Evolutionary conservation across 352 stramenopile species (phyloP).

Genomic region (Thalassiosira mediterranea): DNA sequence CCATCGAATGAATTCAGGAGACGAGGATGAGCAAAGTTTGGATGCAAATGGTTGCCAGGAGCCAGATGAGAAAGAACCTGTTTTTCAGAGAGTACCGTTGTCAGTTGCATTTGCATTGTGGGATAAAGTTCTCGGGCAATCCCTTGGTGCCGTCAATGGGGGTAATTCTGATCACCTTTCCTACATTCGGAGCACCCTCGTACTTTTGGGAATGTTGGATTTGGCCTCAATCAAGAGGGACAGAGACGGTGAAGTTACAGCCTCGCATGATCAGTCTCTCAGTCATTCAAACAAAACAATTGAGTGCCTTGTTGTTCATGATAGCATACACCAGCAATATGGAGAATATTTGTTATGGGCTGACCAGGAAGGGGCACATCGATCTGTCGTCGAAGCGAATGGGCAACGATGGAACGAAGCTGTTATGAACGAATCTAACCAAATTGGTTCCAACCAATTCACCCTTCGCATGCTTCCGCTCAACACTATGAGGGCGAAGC

Average conservation of each 20-base stretch:
- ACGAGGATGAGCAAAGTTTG: conserved; percentile 4
- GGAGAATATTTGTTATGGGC: conserved; percentile 56
- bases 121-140: conserved; percentile 45
- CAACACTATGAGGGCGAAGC: conserved; percentile 49
- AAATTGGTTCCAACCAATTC: conserved; percentile 51
- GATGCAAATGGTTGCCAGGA: background rate
- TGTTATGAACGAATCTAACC: conserved; percentile 32
- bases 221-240: conserved; percentile 53
- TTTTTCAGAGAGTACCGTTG: conserved; percentile 47
- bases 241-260: conserved; percentile 28
- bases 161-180: conserved; percentile 41
- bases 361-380: conserved; percentile 26
- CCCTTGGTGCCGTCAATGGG: conserved; percentile 1
- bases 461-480: conserved; percentile 59
- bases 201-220: conserved; percentile 63
- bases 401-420: conserved; percentile 53
- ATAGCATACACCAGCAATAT: conserved; percentile 69
- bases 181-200: conserved; percentile 61
- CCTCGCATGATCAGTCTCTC: conserved; percentile 5
- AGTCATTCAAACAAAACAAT: conserved; percentile 42
- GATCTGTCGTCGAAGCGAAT: conserved; percentile 35
- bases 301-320: conserved; percentile 59
- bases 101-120: conserved; percentile 56
- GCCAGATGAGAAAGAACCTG: conserved; percentile 1
- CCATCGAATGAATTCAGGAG: conserved; percentile 6